Percentiles rank a stretch among this genome's conserved stretches.
Evolutionary conservation across 2,329 filamentous ascomycete species (phyloP).

Genomic region (Colletotrichum musicola): DNA sequence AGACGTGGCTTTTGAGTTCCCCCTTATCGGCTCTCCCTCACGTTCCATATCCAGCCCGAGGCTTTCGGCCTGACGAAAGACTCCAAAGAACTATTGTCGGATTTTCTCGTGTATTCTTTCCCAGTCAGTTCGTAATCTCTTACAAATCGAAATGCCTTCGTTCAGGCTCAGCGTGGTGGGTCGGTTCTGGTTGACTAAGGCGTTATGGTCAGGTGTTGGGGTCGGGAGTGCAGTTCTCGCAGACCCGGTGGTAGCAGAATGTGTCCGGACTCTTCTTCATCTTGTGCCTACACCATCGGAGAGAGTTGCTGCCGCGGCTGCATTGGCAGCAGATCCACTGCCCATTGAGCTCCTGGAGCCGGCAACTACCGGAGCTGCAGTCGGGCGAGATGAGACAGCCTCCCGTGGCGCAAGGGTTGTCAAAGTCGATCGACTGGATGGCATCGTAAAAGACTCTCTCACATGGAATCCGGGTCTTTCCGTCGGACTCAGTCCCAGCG

Average conservation of each 20-base stretch:
- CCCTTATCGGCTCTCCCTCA: neutral
- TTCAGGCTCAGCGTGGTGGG: too few relatives aligned
- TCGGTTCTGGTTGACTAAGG: too few relatives aligned
- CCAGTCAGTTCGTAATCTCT: neutral
- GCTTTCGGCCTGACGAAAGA: neutral
- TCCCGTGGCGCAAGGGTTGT: constrained; percentile 59
- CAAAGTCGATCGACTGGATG: constrained; percentile 50
- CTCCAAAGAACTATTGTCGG: neutral
- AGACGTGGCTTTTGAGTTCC: neutral
- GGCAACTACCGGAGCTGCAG: constrained; percentile 62
- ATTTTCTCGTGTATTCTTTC: constrained; percentile 10
- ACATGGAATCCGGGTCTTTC: constrained; percentile 42
- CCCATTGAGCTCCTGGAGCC: constrained; percentile 61
- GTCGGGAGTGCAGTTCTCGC: constrained; percentile 57
- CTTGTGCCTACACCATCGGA: constrained; percentile 59
- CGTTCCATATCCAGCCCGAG: too few relatives aligned
- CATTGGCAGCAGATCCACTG: constrained; percentile 66
- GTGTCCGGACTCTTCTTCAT: constrained; percentile 61
- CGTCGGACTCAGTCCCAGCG: constrained; percentile 48
- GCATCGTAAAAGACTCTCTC: constrained; percentile 46
- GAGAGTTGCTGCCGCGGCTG: constrained; percentile 58
- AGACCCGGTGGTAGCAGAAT: constrained; percentile 66
- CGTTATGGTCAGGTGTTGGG: neutral
- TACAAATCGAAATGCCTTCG: too few relatives aligned
- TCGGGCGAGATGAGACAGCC: constrained; percentile 59